Base-by-base conservation (phyloP, 116 monocot species). In the Papilionanthe hybrid region DNA sequence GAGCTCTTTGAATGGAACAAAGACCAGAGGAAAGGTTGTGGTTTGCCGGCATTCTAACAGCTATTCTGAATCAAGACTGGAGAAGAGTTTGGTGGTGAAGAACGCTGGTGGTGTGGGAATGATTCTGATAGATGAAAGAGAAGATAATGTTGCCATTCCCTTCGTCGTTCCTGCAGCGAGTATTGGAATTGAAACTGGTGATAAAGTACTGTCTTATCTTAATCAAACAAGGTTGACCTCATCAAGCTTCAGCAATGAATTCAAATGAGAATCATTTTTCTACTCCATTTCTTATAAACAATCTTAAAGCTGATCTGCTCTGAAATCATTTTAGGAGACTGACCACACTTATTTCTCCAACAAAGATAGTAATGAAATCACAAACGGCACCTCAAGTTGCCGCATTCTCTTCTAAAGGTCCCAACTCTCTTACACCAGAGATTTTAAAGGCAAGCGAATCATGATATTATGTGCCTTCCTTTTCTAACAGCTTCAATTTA, bases 101-200 rank as follows among this genome's bases (percentile, higher is more conserved):
- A 78, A 82, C 78, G 96, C 89, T 43, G 92, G 93, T 18, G 96
- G 88, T 15, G 82, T 90, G 81, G 96, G 96, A 67, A 93, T 96
- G 96, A 86, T 96, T 79, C 83, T 96, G 67, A 85, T 93, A 45
- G 90, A 93, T 74, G 92, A 93, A 83, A 71, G 28, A 27, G 85
- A 90, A 55, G 77, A 83, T 29, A 85, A 89, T 88, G 82, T 96
- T n/a, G 96, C 93, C 10, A 20, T 85, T 85, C 91, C 88, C 3
- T 96, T 93, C 80, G 75, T 48, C 29, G 78, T 96, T 67, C 96
- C 96, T 72, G 90, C 93, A 44, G 79, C 86, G 47, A 81, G 78
- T 42, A 88, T 96, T 67, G 86, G 87, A 43, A 84, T 55, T 47
- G 49, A 20, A 79, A 43, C 37, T 69, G 96, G 93, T 32, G 83